Base-by-base conservation (phyloP, 1,139 yeast species). In the Magnusiomyces paraingens region DNA sequence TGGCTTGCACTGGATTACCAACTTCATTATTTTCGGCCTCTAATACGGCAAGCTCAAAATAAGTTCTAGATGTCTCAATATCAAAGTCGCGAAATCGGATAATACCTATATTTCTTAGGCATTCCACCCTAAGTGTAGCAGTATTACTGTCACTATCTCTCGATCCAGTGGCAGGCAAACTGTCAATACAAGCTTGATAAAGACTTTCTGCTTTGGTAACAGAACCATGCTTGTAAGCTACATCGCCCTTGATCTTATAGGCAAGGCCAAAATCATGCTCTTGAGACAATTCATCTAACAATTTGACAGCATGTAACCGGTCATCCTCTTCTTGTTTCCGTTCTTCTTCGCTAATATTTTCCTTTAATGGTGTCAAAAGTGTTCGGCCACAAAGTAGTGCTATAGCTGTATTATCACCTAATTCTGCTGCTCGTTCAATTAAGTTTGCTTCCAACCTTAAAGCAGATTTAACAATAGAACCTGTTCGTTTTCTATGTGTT, bases 341-440 rank as follows among this genome's bases (percentile, higher is more conserved):
- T 40, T 40, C 21, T 18, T 52, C 58, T 8, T 66, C 62, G 40
- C 64, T 60, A 41, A 64, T 50, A 20, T 52, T 57, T 10, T 40
- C 36, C 35, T 35, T 46, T n/a, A 36, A n/a, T 15, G 50, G 38
- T 3, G 45, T 26, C 14, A 58, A 47, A 40, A 71, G 58, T 10
- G 61, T 68, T 53, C 82, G 59, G 76, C 86, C 71, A 77, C 89
- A 43, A 21, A 90, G 69, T 15, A 87, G 72, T 1, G 93, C 74
- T 29, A 90, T 81, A 1, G 96, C 96, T 67, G 89, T 89, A 58
- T 82, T 79, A 63, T 86, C 80, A 1, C 96, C 96, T 62, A 82
- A 63, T 63, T 87, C 95, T 0, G 96, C 96, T 8, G 96, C 90
- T 55, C 79, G 79, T 61, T 88, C 95, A 11, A 89, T 78, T 46